Conservation (phyloP, 164 flowering plant genomes). For the Tetracentron sinense region DNA sequence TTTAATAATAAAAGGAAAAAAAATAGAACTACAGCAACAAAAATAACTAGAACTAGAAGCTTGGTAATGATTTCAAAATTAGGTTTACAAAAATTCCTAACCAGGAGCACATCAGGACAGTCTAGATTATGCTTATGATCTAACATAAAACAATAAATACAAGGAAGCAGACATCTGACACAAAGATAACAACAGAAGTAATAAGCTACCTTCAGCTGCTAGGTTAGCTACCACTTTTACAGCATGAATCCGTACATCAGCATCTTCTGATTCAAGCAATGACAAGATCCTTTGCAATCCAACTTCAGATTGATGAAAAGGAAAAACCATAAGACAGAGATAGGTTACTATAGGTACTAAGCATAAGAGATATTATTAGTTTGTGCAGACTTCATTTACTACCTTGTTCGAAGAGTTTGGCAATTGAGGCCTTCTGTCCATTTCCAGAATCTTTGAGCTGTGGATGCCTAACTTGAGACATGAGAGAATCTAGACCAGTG, state of each 20-base stretch:
- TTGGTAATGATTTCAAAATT: too few relatives aligned
- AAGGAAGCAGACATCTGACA: background rate
- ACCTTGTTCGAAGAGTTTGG: constrained; percentile 96
- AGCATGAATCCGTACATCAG: constrained; percentile 91
- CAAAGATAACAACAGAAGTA: background rate
- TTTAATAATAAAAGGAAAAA: too few relatives aligned
- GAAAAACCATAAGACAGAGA: too few relatives aligned
- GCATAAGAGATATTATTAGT: background rate
- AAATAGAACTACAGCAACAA: too few relatives aligned
- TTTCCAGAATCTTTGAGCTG: constrained; percentile 50
- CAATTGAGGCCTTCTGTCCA: constrained; percentile 77
- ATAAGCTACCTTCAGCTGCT: constrained; percentile 90
- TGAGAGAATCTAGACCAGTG: constrained; percentile 47
- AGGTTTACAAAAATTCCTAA: too few relatives aligned
- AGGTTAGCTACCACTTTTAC: constrained; percentile 98
- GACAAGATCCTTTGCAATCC: constrained; percentile 96
- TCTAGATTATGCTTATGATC: too few relatives aligned
- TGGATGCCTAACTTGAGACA: constrained; percentile 52
- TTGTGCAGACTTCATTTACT: background rate
- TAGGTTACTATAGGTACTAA: too few relatives aligned
- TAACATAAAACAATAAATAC: too few relatives aligned
- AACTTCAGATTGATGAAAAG: constrained; percentile 43
- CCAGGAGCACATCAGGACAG: too few relatives aligned
- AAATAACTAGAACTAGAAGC: too few relatives aligned
- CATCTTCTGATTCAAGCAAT: constrained; percentile 90